Base-by-base conservation (phyloP, 257 asterid genomes). In the Capsicum rhomboideum region DNA sequence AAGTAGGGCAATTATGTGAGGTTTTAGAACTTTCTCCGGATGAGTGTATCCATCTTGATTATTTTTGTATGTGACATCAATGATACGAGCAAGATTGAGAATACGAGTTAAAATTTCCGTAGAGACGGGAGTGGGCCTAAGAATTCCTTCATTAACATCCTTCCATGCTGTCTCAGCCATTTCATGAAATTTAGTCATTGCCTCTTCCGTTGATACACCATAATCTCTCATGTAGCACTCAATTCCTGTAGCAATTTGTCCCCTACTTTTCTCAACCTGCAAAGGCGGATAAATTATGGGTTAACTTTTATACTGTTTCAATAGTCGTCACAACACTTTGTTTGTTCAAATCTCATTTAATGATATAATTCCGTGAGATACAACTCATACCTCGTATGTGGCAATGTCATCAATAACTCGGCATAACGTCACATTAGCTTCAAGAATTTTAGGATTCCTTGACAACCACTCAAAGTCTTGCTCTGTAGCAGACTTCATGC, bases 141-240 rank as follows among this genome's bases (percentile, higher is more conserved):
- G 67, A 0, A 46, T 58, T 68, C 89, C 96, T n/a, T 86, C 91
- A 82, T 91, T 91, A 0, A 82, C 85, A 37, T 88, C 92, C 58
- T 90, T 91, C 96, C 96, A 92, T 6, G 92, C 88, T 71, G 82
- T 59, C 72, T 85, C 89, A 4, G 74, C 90, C 20, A 90, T 88
- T 8, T 74, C 80, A 0, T 52, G 75, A 8, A 90, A 78, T 49
- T 88, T 83, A 54, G 61, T 23, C 86, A 84, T 80, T 37, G 94
- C 93, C 16, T 88, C 93, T 84, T 86, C 83, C 64, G 81, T 79
- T 0, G 86, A 28, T 1, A 89, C 90, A 12, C 88, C 85, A 20
- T 86, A 58, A 0, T 89, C 86, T 14, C 89, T 82, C 91, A 90
- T 90, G 88, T 91, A 91, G 49, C 91, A 91, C 8, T 92, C 89